Evolutionary conservation across 1,284 basidiomycete species (phyloP), one percentile per base, ranked within the genome.

Genomic region (Phenoliferia sp.): DNA sequence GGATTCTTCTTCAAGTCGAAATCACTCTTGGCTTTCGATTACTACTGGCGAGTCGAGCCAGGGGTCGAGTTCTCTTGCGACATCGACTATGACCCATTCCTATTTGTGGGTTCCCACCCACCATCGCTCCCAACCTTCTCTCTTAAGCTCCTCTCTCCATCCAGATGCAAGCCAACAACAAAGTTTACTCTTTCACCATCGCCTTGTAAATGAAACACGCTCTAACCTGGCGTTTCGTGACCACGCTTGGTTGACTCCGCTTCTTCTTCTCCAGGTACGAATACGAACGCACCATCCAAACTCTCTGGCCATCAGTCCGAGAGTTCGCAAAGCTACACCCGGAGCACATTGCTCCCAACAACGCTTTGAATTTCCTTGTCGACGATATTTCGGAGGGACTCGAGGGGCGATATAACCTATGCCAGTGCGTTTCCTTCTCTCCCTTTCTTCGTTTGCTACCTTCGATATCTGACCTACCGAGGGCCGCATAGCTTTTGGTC

Each of bases 1-100:
- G 39, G 57, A 39, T 70, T 64, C 65, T 70, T 64, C 67, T 74
- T 65, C 58, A 64, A 63, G 52, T 76, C 78, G 54, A 71, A 73
- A 9, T 69, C 77, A 28, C 71, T 95, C 48, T 85, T 87, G 70
- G 83, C 87, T 63, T 94, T 90, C 80, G 89, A 87, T 75, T 97
- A 94, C 80, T 98, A 97, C 80, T 97, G 94, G 94, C 87, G 88
- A 75, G 86, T 92, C 77, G 84, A 86, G 84, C 75, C 75, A 10
- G 66, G 71, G 31, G 68, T 76, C 54, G 68, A 73, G 62, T 73
- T 65, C 60, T 72, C 65, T 56, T 76, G 75, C 67, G 75, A 76
- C 64, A 68, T 76, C 48, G 69, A 73, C 59, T 75, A 73, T 55
- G 76, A 77, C 64, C 75, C 75, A 2, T 77, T 77, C 68, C 29